Evolutionary conservation across 305 asterid species (phyloP), one percentile per base, ranked within the genome.

Genomic region (Fraxinus latifolia): DNA sequence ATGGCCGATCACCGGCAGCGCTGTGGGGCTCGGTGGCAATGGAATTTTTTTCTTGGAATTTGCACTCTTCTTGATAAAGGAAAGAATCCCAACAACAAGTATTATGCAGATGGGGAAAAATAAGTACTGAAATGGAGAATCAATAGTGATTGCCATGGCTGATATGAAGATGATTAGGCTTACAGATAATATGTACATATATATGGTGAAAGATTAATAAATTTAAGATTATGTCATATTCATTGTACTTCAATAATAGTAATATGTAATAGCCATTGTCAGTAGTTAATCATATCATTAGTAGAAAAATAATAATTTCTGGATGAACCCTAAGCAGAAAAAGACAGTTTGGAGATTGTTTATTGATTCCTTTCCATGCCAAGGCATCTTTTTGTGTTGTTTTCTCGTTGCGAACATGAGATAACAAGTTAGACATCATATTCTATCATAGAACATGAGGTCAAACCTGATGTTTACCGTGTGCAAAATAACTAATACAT

Each of bases 1-100:
- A 60, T 81, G 83, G 74, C 83, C 83, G 2, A 73, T 81, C 25
- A 81, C 31, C n/a, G 83, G 83, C 31, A 80, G 32, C 5, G 75
- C 44, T 1, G 65, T 7, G 14, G 83, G 79, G 39, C 79, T 58
- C 19, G 79, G 80, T 27, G 83, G 83, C 34, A 44, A n/a, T 34
- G 14, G 77, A 6, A 21, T 68, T 14, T 65, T 65, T 79, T 79
- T 25, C 42, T 8, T 17, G 23, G 82, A 68, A 36, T 70, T 8
- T 79, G 17, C 39, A 60, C 19, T 17, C 17, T 79, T 79, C 50
- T 70, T n/a, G 6, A 79, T 29, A n/a, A 34, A 42, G 44, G 76
- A 71, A 71, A 71, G 5, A 68, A 27, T 23, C 19, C 27, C 29
- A 29, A 27, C 44, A 3, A 27, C 11, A 27, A 79, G 19, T 9